Evolutionary conservation across 768 basidiomycete species (phyloP).

Genomic region (Lentinus brumalis): DNA sequence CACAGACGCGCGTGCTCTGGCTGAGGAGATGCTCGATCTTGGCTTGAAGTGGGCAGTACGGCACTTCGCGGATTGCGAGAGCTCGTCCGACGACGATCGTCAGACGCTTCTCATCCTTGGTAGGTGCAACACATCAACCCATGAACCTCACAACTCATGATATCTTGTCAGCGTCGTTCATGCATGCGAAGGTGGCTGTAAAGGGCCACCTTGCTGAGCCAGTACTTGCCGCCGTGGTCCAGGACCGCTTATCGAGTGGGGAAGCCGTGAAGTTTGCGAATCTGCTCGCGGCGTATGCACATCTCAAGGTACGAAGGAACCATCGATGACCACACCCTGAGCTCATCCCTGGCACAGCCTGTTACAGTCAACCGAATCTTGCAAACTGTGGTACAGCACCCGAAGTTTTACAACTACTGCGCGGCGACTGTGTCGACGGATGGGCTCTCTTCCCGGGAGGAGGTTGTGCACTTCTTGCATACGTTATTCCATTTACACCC

Average conservation of each 20-base stretch:
- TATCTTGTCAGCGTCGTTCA: background rate
- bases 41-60: conserved; percentile 24
- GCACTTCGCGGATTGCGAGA: conserved; percentile 6
- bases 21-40: conserved; percentile 18
- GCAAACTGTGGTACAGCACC: conserved; percentile 74
- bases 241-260: conserved; percentile 52
- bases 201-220: conserved; percentile 73
- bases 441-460: conserved; percentile 39
- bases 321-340: background rate
- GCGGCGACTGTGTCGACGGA: conserved; percentile 13
- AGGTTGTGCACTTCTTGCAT: conserved; percentile 58
- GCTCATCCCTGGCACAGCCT: conserved; percentile 43
- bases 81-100: background rate
- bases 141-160: background rate
- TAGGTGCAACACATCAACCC: background rate
- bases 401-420: conserved; percentile 56
- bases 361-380: conserved; percentile 72
- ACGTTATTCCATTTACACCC: conserved; percentile 77
- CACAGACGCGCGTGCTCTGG: background rate
- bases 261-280: conserved; percentile 32
- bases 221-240: conserved; percentile 62
- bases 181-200: conserved; percentile 23
- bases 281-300: conserved; percentile 24
- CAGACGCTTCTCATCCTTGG: conserved; percentile 4
- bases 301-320: conserved; percentile 59